These are phyloP conservation scores for Clohesyomyces aquaticus DNA, from an alignment of 495 filamentous ascomycete species.

Conservation along the genomic window DNA sequence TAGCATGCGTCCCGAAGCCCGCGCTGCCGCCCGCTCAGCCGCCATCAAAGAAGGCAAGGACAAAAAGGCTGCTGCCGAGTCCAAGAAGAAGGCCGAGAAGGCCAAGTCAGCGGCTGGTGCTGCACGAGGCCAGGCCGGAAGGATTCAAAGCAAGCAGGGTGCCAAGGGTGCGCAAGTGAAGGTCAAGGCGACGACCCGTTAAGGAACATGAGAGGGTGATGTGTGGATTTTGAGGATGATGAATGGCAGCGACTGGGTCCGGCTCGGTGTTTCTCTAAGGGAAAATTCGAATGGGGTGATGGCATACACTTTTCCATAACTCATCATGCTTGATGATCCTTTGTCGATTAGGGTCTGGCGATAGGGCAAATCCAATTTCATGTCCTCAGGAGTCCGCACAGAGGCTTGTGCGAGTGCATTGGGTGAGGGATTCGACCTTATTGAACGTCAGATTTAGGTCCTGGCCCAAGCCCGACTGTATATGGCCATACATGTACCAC, in stretches of 20 bases:
- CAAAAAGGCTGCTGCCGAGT: constrained; percentile 84
- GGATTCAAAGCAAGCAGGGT: constrained; percentile 93
- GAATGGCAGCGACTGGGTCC: constrained; percentile 11
- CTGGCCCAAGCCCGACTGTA: not conserved
- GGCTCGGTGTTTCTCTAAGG: constrained; percentile 2
- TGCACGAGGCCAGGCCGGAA: constrained; percentile 73
- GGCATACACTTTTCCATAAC: constrained; percentile 21
- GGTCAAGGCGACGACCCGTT: constrained; percentile 86
- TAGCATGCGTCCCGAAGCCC: constrained; percentile 87
- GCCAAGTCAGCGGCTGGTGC: constrained; percentile 81
- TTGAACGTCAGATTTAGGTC: not conserved
- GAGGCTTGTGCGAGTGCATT: not conserved
- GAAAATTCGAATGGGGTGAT: constrained; percentile 24
- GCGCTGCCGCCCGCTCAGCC: constrained; percentile 82
- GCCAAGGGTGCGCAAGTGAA: constrained; percentile 88
- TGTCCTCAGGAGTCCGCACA: constrained; percentile 34
- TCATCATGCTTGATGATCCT: constrained; percentile 10
- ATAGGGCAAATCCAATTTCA: constrained; percentile 41
- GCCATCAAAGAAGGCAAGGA: constrained; percentile 97
- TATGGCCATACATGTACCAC: not conserved
- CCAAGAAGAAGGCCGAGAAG: constrained; percentile 99
- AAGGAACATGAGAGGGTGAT: constrained; percentile 57
- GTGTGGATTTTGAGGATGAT: constrained; percentile 5
- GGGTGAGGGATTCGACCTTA: not conserved
- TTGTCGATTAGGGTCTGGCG: constrained; percentile 37